phyloP scores from a whole-genome alignment of 2,329 filamentous ascomycete species.

The Beauveria australis region DNA sequence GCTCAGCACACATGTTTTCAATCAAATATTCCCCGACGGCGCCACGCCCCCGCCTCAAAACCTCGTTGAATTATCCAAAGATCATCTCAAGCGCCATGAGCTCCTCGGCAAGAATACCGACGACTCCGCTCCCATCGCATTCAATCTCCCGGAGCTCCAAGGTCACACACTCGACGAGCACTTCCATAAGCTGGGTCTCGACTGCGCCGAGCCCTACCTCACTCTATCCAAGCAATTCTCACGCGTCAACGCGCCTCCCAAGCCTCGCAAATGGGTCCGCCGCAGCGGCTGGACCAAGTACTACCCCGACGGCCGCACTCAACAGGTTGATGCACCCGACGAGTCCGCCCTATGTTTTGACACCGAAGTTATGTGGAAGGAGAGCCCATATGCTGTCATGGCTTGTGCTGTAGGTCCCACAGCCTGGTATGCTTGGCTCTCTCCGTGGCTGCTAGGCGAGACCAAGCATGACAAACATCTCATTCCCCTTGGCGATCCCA shows the following conservation, averaged over 20 bases:
- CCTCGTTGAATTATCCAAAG: conserved; percentile 69
- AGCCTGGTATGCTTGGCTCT: conserved; percentile 96
- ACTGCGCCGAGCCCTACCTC: conserved; percentile 80
- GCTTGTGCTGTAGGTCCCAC: conserved; percentile 85
- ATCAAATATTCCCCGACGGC: conserved; percentile 67
- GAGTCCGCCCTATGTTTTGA: conserved; percentile 85
- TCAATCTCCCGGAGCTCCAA: conserved; percentile 74
- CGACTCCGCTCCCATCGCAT: conserved; percentile 64
- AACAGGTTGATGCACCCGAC: conserved; percentile 66
- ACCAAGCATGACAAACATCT: conserved; percentile 69
- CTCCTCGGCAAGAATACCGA: conserved; percentile 86
- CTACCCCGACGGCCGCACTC: conserved; percentile 59
- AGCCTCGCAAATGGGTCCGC: conserved; percentile 63
- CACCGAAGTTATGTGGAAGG: conserved; percentile 93
- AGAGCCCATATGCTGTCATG: conserved; percentile 90
- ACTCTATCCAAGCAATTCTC: conserved; percentile 67
- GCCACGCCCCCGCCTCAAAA: conserved; percentile 53
- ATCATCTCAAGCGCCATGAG: conserved; percentile 79
- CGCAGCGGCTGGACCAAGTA: conserved; percentile 95
- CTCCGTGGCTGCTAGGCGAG: conserved; percentile 86
- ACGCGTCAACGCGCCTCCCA: conserved; percentile 47
- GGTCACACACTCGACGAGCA: conserved; percentile 85
- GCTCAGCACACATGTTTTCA: conserved; percentile 72
- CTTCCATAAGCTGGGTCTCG: conserved; percentile 79
- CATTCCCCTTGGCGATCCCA: conserved; percentile 75